Base-by-base conservation (phyloP, 352 stramenopile species). In the Blastocystis hominis region DNA sequence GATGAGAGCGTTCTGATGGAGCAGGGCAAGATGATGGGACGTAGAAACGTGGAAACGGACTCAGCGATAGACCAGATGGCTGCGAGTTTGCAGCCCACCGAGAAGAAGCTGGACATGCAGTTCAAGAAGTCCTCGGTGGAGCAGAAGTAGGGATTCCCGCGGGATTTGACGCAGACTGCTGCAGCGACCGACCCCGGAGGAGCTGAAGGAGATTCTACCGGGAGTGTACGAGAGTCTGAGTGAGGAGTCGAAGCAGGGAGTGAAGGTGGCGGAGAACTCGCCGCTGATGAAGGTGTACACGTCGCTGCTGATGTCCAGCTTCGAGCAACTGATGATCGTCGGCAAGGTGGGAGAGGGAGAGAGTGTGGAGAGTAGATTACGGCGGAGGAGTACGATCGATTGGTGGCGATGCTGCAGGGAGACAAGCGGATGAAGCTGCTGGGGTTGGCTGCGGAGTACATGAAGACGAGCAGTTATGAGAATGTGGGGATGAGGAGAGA, bases 401-500 rank as follows among this genome's bases (percentile, higher is more conserved):
- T 75, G 10, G 42, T 30, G 13, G 42, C 34, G 10, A 40, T 42
- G 9, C 7, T 75, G 13, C 63, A 47, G 13, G 63, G 47, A 6
- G 63, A 40, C 24, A 75, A 40, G 42, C 36, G 15, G 34, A 36
- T 15, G 7, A 10, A 42, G 7, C 42, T 75, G 9, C 47, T 75
- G 9, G 47, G 0, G 42, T n/a, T 24, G 42, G 63, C 63, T 9
- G 63, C 15, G 42, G 24, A 10, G 42, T 75, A 75, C 3, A 64
- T 20, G 15, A 86, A 91, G 69, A 87, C 90, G 76, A 72, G 90
- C 44, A 88, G 90, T 68, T 70, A 89, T 86, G 88, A 91, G 53
- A 81, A 90, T 38, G 62, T 91, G 66, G 90, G 92, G n/a, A n/a
- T 77, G 90, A 70, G 76, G 88, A 92, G 72, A 66, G 77, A 44